Evolutionary conservation across 495 filamentous ascomycete species (phyloP).

Genomic region (Hypomontagnella monticulosa): DNA sequence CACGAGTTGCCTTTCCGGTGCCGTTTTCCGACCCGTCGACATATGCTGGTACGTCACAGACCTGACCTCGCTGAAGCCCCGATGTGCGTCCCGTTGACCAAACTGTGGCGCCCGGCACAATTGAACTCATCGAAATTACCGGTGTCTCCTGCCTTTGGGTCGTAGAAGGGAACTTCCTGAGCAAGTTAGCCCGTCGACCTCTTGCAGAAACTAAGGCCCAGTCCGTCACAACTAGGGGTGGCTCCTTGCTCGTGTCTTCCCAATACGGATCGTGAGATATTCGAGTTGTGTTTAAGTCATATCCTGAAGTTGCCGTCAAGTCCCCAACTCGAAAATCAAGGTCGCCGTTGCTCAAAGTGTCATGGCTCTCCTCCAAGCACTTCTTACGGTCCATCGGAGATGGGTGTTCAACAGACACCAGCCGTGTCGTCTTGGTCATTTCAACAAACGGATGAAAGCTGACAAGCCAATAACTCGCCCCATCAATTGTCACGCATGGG

Average conservation of each 20-base stretch:
- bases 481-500: conserved; percentile 37
- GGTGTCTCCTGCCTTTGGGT: conserved; percentile 32
- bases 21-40: conserved; percentile 39
- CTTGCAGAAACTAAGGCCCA: conserved; percentile 44
- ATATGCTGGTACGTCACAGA: conserved; percentile 46
- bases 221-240: conserved; percentile 44
- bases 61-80: conserved; percentile 41
- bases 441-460: conserved; percentile 47
- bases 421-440: conserved; percentile 22
- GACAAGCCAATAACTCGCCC: conserved; percentile 42
- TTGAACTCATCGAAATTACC: conserved; percentile 27
- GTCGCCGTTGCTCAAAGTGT: conserved; percentile 18
- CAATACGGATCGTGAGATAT: conserved; percentile 48
- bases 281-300: conserved; percentile 45
- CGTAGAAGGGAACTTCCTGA: conserved; percentile 42
- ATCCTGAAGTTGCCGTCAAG: conserved; percentile 44
- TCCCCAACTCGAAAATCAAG: conserved; percentile 33
- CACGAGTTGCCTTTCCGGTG: conserved; percentile 46
- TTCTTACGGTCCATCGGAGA: conserved; percentile 40
- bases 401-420: conserved; percentile 42
- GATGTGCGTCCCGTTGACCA: conserved; percentile 45
- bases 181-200: conserved; percentile 42
- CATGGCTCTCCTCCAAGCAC: conserved; percentile 37
- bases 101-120: conserved; percentile 33
- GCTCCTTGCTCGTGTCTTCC: conserved; percentile 45